Conservation (phyloP, 2,329 filamentous ascomycete genomes). For the Neoarthrinium moseri region DNA sequence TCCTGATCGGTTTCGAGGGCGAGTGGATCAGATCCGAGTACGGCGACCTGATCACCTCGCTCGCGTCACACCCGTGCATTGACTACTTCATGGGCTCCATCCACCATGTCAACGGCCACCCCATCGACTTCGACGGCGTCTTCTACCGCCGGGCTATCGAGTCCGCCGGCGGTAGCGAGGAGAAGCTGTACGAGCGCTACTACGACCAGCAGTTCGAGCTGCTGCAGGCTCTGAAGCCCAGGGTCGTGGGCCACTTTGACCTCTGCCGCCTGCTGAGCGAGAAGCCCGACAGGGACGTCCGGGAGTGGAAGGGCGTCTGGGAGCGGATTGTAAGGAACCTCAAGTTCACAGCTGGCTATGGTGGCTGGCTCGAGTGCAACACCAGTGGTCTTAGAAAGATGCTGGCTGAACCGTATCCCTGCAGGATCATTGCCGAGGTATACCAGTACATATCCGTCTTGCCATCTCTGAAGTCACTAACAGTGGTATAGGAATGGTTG, state of each 20-base stretch:
- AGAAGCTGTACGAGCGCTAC: slow-evolving; percentile 76
- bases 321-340: slow-evolving; percentile 72
- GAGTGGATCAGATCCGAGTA: slow-evolving; percentile 83
- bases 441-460: slow-evolving; percentile 24
- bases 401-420: slow-evolving; percentile 86
- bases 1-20: slow-evolving; percentile 88
- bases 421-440: slow-evolving; percentile 73
- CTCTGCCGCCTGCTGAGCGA: slow-evolving; percentile 79
- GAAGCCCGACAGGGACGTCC: slow-evolving; percentile 62
- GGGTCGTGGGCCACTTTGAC: slow-evolving; percentile 91
- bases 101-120: slow-evolving; percentile 82
- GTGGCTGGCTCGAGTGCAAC: slow-evolving; percentile 87
- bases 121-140: slow-evolving; percentile 80
- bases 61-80: slow-evolving; percentile 61
- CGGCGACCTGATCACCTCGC: slow-evolving; percentile 52
- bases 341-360: slow-evolving; percentile 66
- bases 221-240: slow-evolving; percentile 69
- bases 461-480: too few relatives aligned
- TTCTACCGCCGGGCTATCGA: slow-evolving; percentile 66
- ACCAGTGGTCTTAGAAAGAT: slow-evolving; percentile 86
- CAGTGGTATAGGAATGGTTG: slow-evolving; percentile 62
- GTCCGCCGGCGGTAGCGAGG: slow-evolving; percentile 49
- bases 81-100: slow-evolving; percentile 94
- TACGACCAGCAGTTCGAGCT: slow-evolving; percentile 86
- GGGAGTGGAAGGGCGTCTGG: slow-evolving; percentile 67